Base-by-base conservation (phyloP, 805 yeast species). In the Candida pini region DNA sequence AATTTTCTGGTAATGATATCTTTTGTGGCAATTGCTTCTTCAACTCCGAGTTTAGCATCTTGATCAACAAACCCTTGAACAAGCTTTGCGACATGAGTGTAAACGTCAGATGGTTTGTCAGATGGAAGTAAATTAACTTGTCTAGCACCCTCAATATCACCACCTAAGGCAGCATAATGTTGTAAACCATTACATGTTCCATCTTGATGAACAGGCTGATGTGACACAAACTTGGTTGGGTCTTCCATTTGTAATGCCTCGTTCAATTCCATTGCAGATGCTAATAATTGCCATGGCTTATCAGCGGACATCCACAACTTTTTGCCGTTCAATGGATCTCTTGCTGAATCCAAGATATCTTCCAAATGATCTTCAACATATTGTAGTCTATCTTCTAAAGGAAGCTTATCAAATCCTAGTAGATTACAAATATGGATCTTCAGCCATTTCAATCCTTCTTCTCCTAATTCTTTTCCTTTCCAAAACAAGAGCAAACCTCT, bases 111-210 rank as follows among this genome's bases (percentile, higher is more conserved):
- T 4, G 94, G 94, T 45, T 68, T 71, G 10, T 76, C 81, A 22
- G 76, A 71, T 9, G 90, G 89, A 26, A 76, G 62, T 52, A 83
- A 63, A 50, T 83, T 83, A 25, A 83, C 94, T 59, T 83, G 90
- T 34, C 63, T 68, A 2, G 92, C 94, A 61, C 94, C 94, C 57
- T 78, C 89, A 13, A 73, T 47, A 59, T 83, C 94, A 63, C 92
- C 90, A 56, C 92, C 92, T 34, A 83, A 63, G 0, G 94, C 94
- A 18, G 94, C 92, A 58, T 83, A 83, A 63, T 83, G 94, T 50
- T 83, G 94, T 41, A 83, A 66, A 14, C 94, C 94, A 52, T 83
- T 83, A 63, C 94, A 83, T 0, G 92, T 81, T 47, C 94, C 94
- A 62, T 83, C 94, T 58, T 81, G 90, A 55, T 83, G 92, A 24